Evolutionary conservation across 1,284 basidiomycete species (phyloP).

Genomic region (Polyporus tsugae): DNA sequence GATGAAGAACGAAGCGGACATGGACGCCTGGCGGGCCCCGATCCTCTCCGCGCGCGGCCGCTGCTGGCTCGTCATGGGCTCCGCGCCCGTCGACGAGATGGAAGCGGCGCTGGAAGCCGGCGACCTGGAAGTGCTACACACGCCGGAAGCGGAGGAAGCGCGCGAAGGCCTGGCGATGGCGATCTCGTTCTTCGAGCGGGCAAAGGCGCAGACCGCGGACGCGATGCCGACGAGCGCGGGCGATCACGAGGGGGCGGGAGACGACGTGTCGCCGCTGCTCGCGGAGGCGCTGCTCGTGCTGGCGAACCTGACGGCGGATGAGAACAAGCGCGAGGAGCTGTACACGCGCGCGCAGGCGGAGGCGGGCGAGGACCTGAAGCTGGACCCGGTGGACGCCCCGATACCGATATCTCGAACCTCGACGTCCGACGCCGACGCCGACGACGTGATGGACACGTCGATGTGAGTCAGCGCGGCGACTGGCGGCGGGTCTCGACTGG

Average conservation of each 20-base stretch:
- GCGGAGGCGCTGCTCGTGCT: constrained; percentile 64
- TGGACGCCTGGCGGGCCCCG: constrained; percentile 53
- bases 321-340: constrained; percentile 55
- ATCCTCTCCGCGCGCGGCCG: constrained; percentile 58
- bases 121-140: constrained; percentile 46
- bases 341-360: constrained; percentile 57
- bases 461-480: neutral
- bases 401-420: neutral
- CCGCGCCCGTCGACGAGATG: constrained; percentile 59
- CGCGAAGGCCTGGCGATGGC: constrained; percentile 56
- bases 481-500: neutral
- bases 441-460: constrained; percentile 6
- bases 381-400: constrained; percentile 21
- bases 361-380: constrained; percentile 48
- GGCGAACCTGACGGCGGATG: constrained; percentile 61
- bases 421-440: neutral
- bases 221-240: constrained; percentile 21
- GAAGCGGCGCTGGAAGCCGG: constrained; percentile 56
- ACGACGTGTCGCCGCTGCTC: constrained; percentile 42
- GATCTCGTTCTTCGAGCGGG: constrained; percentile 61
- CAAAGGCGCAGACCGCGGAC: constrained; percentile 44
- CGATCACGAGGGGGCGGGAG: constrained; percentile 5
- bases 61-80: constrained; percentile 62
- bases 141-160: constrained; percentile 59
- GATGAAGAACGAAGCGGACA: constrained; percentile 66